Evolutionary conservation across 208 protist genomes (phyloP).

Genomic region (Leishmania braziliensis): DNA sequence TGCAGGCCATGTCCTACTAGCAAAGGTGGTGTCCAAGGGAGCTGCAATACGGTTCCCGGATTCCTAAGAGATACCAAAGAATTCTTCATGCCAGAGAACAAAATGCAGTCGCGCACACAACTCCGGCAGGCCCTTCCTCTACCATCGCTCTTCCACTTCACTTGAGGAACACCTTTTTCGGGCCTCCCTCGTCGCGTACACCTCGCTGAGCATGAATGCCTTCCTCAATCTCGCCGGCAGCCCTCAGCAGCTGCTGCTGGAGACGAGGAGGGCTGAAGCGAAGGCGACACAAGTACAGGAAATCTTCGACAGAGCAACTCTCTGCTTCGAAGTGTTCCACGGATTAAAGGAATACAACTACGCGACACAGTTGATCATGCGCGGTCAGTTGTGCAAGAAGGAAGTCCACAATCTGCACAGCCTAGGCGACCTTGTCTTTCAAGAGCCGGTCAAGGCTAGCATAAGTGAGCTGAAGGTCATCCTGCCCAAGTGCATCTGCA

Average conservation of each 20-base stretch:
- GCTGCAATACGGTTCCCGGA: background rate
- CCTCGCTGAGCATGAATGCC: conserved; percentile 13
- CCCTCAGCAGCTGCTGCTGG: conserved; percentile 2
- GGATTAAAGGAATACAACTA: background rate
- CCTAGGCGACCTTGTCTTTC: background rate
- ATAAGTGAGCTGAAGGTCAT: conserved; percentile 5
- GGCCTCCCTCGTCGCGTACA: conserved; percentile 2
- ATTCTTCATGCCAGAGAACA: conserved; percentile 22
- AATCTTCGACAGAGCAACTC: background rate
- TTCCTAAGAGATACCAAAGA: conserved; percentile 10
- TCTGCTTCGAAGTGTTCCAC: background rate
- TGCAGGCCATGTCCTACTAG: conserved; percentile 6
- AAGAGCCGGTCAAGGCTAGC: conserved; percentile 2
- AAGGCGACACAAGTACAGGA: background rate
- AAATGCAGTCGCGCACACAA: background rate
- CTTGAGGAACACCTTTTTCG: conserved; percentile 14
- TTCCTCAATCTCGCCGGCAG: conserved; percentile 8
- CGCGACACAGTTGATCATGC: background rate
- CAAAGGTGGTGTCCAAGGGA: background rate
- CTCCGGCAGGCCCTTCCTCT: conserved; percentile 6
- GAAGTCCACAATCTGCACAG: conserved; percentile 7
- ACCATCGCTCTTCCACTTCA: background rate
- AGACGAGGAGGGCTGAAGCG: background rate
- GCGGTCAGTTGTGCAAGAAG: conserved; percentile 12
- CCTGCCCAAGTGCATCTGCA: conserved; percentile 14